Evolutionary conservation across 805 yeast genomes (phyloP).

Genomic region (Wickerhamiella galacta): DNA sequence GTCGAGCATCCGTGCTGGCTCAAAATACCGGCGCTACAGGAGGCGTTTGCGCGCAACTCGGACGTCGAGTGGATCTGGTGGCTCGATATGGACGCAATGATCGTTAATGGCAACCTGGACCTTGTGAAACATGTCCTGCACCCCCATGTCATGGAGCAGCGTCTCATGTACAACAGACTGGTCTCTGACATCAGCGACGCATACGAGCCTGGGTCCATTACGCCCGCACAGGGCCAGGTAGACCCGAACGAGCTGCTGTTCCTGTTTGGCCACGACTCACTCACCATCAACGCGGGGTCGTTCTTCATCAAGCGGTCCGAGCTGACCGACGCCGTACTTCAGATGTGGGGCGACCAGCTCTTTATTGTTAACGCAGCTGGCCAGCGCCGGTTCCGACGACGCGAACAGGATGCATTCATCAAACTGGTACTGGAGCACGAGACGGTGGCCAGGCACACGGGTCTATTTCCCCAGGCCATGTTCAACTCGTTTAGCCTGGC

Average conservation of each 20-base stretch:
- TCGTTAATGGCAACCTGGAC: constrained; percentile 19
- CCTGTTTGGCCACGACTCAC: constrained; percentile 19
- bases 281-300: constrained; percentile 22
- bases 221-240: constrained; percentile 8
- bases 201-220: background rate
- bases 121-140: constrained; percentile 17
- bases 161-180: constrained; percentile 15
- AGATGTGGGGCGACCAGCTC: constrained; percentile 19
- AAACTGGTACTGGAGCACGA: too few species aligned
- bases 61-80: constrained; percentile 26
- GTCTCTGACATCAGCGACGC: constrained; percentile 9
- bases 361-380: constrained; percentile 5
- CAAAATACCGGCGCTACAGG: constrained; percentile 21
- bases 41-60: constrained; percentile 19
- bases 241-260: constrained; percentile 14
- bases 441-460: too few species aligned
- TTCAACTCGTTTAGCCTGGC: too few species aligned
- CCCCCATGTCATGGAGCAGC: constrained; percentile 15
- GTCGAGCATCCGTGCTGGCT: constrained; percentile 18
- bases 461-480: too few species aligned
- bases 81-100: constrained; percentile 23
- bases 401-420: constrained; percentile 18
- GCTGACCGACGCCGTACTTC: constrained; percentile 14
- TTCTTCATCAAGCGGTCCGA: constrained; percentile 16
- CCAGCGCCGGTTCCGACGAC: constrained; percentile 6